phyloP scores from a whole-genome alignment of 495 filamentous ascomycete genomes.

The Lepidopterella palustris region DNA sequence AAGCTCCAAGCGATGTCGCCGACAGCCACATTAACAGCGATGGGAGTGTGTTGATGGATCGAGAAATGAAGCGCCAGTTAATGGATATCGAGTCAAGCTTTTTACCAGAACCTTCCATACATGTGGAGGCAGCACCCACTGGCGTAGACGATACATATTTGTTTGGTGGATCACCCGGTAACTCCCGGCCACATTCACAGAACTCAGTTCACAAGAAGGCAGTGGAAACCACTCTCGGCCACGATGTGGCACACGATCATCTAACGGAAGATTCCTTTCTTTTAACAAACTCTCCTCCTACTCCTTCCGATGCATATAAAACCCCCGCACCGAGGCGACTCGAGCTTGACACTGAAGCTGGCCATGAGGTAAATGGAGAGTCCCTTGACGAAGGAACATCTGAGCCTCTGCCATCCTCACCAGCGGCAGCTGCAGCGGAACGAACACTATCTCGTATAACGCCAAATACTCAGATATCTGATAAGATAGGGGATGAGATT shows the following conservation, averaged over 20 bases:
- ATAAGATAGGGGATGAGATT: not conserved
- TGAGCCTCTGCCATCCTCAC: conserved; percentile 35
- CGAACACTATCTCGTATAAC: conserved; percentile 25
- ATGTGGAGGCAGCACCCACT: conserved; percentile 31
- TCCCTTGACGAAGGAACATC: conserved; percentile 43
- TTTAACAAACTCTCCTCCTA: conserved; percentile 34
- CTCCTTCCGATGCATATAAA: conserved; percentile 44
- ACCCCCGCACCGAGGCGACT: conserved; percentile 40
- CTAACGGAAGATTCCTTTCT: conserved; percentile 14
- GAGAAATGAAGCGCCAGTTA: conserved; percentile 59
- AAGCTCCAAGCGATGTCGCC: conserved; percentile 15
- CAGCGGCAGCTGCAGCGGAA: conserved; percentile 37
- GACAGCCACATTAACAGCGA: conserved; percentile 23
- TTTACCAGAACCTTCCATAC: conserved; percentile 48
- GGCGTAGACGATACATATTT: conserved; percentile 59
- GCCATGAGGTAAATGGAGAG: conserved; percentile 18
- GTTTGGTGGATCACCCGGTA: conserved; percentile 44
- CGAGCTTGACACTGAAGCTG: conserved; percentile 27
- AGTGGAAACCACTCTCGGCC: conserved; percentile 21
- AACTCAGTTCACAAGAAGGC: conserved; percentile 3
- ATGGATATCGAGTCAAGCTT: conserved; percentile 90
- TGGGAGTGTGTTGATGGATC: conserved; percentile 54
- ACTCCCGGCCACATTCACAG: conserved; percentile 17
- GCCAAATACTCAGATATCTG: conserved; percentile 2
- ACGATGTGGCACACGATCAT: not conserved